Evolutionary conservation across 768 basidiomycete species (phyloP), one percentile per base, ranked within the genome.

Genomic region (Podaxis carcinomalis): DNA sequence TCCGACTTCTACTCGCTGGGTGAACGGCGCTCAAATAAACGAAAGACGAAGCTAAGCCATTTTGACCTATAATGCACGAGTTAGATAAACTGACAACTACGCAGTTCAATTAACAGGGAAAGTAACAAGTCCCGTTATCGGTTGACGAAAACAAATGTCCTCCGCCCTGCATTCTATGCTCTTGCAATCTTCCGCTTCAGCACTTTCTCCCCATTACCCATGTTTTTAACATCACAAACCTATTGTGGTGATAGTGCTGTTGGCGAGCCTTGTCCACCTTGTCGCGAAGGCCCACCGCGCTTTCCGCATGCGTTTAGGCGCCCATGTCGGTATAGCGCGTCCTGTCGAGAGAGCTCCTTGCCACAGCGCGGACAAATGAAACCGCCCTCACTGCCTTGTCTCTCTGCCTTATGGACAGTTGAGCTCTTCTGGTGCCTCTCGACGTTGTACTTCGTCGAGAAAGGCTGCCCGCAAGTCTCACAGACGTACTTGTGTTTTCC

Each of bases 321-420:
- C 61, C 68, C 67, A 53, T 74, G 73, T 37, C 71, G 67, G 35
- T 62, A 65, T 23, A 66, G 66, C 51, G 72, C 68, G 64, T 74
- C 71, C n/a, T 61, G 53, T 13, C 71, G 69, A 51, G 71, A 72
- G 19, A 71, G 65, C 35, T 63, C 57, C 21, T 28, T 23, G 19
- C 57, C 57, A 50, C 57, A 57, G n/a, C 3, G n/a, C 21, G 3
- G 23, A 44, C 39, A 59, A 50, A 59, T 47, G 13, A 51, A 53
- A 16, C 36, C 42, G 57, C 53, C 60, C 10, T 46, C 23, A 39
- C 50, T 7, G 14, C 36, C 19, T 3, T 36, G 44, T 49, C 49
- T 21, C 51, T 51, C 40, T 40, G 19, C 59, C 28, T 54, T 63
- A 40, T 68, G 67, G 4, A 27, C 56, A 11, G 59, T 19, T n/a